Conservation (phyloP, 208 protist genomes). For the Leishmania martiniquensis region DNA sequence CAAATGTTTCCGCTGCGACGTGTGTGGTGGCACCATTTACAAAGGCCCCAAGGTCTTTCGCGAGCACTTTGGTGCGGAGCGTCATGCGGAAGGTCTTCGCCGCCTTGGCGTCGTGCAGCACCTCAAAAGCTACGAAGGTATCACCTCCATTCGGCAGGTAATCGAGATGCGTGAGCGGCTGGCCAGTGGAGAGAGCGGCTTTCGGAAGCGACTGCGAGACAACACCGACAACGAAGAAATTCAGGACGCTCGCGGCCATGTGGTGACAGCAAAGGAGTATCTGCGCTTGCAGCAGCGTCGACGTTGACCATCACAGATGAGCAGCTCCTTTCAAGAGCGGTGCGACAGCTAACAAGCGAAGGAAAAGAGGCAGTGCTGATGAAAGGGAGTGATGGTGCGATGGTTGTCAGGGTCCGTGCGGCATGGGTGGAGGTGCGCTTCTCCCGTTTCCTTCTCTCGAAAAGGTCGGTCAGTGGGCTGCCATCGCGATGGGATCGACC, state of each 20-base stretch:
- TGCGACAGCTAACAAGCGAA: neutral
- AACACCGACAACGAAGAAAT: slow-evolving; percentile 85
- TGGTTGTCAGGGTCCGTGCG: neutral
- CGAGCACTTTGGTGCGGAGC: slow-evolving; percentile 86
- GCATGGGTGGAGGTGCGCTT: neutral
- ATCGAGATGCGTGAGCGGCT: slow-evolving; percentile 77
- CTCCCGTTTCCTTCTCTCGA: neutral
- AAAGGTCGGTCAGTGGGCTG: neutral
- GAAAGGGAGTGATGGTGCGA: neutral
- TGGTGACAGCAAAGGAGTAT: slow-evolving; percentile 75
- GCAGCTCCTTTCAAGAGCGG: neutral
- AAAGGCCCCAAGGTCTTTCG: slow-evolving; percentile 84
- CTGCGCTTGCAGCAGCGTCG: slow-evolving; percentile 50
- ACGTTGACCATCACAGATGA: neutral
- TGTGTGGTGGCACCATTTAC: slow-evolving; percentile 90
- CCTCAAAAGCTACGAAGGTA: slow-evolving; percentile 78
- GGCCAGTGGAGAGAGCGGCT: slow-evolving; percentile 19
- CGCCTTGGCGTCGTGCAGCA: slow-evolving; percentile 71
- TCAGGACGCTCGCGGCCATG: slow-evolving; percentile 79
- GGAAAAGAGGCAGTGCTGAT: neutral
- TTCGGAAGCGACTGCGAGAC: slow-evolving; percentile 69
- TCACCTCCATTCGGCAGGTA: slow-evolving; percentile 73
- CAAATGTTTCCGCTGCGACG: slow-evolving; percentile 82
- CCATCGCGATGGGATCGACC: neutral
- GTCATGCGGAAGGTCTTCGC: slow-evolving; percentile 82